phyloP scores from a whole-genome alignment of 768 basidiomycete genomes.

The Trametopsis cervina region DNA sequence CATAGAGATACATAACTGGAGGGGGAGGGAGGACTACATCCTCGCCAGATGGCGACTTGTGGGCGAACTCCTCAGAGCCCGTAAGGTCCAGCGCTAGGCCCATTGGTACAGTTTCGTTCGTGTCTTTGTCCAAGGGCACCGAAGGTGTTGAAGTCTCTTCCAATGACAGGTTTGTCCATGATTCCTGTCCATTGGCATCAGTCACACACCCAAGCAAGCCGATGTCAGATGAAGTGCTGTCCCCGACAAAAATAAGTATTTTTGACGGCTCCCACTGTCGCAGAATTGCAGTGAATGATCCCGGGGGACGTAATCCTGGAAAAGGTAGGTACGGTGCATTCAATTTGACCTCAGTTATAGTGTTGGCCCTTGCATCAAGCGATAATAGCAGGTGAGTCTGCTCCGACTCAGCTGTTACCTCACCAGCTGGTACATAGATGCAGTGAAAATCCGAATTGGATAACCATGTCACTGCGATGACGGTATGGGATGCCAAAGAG shows the following conservation, averaged over 20 bases:
- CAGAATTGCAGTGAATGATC: constrained; percentile 32
- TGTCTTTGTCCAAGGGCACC: constrained; percentile 61
- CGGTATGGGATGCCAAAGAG: constrained; percentile 37
- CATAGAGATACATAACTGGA: constrained; percentile 68
- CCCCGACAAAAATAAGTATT: constrained; percentile 38
- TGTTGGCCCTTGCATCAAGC: constrained; percentile 35
- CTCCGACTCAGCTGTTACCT: constrained; percentile 30
- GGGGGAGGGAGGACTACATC: constrained; percentile 36
- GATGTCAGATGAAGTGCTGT: constrained; percentile 44
- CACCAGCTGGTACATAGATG: constrained; percentile 47
- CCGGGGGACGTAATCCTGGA: constrained; percentile 39
- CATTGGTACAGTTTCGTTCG: constrained; percentile 64
- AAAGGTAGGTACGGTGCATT: constrained; percentile 36
- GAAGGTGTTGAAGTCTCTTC: constrained; percentile 47
- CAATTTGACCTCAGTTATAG: constrained; percentile 31
- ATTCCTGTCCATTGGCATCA: constrained; percentile 23
- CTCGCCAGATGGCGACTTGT: constrained; percentile 35
- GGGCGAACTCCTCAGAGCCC: constrained; percentile 31
- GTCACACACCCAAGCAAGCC: constrained; percentile 34
- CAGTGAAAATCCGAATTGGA: constrained; percentile 62
- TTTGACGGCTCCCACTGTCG: constrained; percentile 39
- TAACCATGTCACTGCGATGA: constrained; percentile 59
- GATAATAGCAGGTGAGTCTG: constrained; percentile 36
- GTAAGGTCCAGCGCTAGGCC: constrained; percentile 65
- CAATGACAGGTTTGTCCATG: constrained; percentile 38